phyloP scores from a whole-genome alignment of 495 filamentous ascomycete genomes.

The Neurospora sublineolata region DNA sequence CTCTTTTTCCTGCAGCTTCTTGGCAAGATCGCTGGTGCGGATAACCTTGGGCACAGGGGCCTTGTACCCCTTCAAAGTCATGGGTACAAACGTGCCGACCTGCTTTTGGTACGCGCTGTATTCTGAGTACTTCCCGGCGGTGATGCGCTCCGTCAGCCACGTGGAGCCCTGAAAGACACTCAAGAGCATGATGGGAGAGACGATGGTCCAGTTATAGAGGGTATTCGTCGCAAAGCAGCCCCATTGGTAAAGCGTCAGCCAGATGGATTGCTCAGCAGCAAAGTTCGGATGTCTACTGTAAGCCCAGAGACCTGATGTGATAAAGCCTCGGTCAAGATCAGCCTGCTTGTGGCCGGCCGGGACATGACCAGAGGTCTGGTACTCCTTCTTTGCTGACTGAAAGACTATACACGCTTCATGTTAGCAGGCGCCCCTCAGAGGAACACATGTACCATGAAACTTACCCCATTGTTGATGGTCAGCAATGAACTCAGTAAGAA shows the following conservation, averaged over 20 bases:
- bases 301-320: constrained; percentile 73
- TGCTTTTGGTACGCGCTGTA: constrained; percentile 74
- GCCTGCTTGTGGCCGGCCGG: constrained; percentile 48
- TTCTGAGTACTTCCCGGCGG: constrained; percentile 70
- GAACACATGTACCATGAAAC: constrained; percentile 5
- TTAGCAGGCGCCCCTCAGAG: constrained; percentile 9
- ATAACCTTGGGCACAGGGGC: constrained; percentile 28
- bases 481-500: constrained; percentile 67
- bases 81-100: constrained; percentile 76
- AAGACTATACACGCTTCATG: constrained; percentile 38
- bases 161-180: constrained; percentile 82
- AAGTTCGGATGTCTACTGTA: constrained; percentile 91
- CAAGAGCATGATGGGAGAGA: constrained; percentile 60
- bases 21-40: constrained; percentile 35
- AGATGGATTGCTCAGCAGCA: constrained; percentile 81
- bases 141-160: constrained; percentile 74
- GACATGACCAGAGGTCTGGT: constrained; percentile 60
- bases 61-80: constrained; percentile 25
- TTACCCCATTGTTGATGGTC: constrained; percentile 90
- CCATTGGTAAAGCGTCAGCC: constrained; percentile 83
- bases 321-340: constrained; percentile 87
- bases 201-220: constrained; percentile 64
- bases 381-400: constrained; percentile 68
- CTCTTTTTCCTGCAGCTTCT: constrained; percentile 17
- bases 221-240: constrained; percentile 57